Evolutionary conservation across 2,329 filamentous ascomycete genomes (phyloP), one percentile per base, ranked within the genome.

Genomic region (Colletotrichum theobromicola): DNA sequence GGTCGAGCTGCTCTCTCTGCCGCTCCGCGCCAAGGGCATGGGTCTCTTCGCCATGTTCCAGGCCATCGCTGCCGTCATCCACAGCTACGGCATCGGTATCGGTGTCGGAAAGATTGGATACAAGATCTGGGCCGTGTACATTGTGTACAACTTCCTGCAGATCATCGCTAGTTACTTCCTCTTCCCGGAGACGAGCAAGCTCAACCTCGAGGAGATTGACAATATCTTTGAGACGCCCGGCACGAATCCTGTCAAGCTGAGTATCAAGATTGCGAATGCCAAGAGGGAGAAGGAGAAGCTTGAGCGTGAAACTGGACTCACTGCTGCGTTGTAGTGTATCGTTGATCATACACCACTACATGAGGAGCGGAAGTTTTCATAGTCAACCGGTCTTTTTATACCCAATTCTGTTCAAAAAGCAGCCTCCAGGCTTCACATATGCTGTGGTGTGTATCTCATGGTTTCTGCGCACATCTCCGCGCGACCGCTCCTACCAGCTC

Each of bases 191-290:
- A 90, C 88, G 13, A 85, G 85, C 58, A 83, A 83, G 24, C 79
- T 89, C 42, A 86, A 83, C 26, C 82, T 91, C 57, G 89, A 91
- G 79, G 89, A 91, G 80, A 91, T 91, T 65, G 89, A 91, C 76
- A 87, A 87, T 57, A 89, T 92, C 70, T 92, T 92, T 73, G 75
- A 76, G 66, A 76, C 75, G 4, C 30, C 68, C 6, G 69, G 73
- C 32, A 64, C 72, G 4, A 53, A 70, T 50, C 75, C 75, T 24
- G 68, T 75, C 15, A 73, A 75, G 66, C 65, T 76, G 16, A 75
- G 72, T 16, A 72, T 76, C 35, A 76, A 76, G 69, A 75, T 75
- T 57, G 65, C 72, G 4, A 70, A 76, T 15, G 75, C 75, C 46
- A 76, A 76, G 75, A 21, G 30, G 26, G 69, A 46, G n/a, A 72